Conservation (phyloP, 768 basidiomycete genomes). For the Boletus fagicola region DNA sequence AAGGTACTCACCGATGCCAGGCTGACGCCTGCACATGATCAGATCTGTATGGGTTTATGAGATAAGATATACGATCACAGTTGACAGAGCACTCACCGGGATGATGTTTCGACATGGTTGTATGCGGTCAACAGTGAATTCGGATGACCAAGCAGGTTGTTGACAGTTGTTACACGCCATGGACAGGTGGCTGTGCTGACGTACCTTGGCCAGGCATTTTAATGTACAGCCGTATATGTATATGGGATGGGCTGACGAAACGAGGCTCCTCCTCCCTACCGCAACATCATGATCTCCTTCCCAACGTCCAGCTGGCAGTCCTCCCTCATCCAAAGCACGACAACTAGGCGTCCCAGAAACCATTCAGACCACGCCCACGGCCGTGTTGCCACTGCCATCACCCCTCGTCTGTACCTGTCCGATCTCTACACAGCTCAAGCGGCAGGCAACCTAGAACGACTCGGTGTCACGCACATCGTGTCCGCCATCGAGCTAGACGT, state of each 20-base stretch:
- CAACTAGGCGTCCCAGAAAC: constrained; percentile 12
- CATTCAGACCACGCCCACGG: constrained; percentile 12
- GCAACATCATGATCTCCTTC: constrained; percentile 32
- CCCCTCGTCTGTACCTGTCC: constrained; percentile 59
- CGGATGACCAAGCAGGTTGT: constrained; percentile 9
- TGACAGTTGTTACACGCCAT: constrained; percentile 11
- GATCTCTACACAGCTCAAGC: constrained; percentile 57
- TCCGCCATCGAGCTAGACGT: constrained; percentile 54
- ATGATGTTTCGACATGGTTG: constrained; percentile 84
- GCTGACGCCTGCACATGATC: constrained; percentile 97
- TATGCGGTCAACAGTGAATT: constrained; percentile 6
- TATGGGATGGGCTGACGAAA: constrained; percentile 15
- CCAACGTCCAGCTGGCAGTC: constrained; percentile 31
- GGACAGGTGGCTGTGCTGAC: constrained; percentile 16
- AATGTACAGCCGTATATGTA: neutral
- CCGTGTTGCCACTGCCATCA: constrained; percentile 33
- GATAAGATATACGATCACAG: neutral
- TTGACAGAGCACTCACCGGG: constrained; percentile 50
- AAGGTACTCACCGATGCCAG: constrained; percentile 79
- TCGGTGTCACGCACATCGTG: constrained; percentile 74
- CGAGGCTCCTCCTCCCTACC: neutral
- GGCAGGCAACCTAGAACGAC: constrained; percentile 42
- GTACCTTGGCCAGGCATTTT: neutral
- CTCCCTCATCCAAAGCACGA: constrained; percentile 24
- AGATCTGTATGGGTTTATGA: constrained; percentile 58